Conservation (phyloP, 164 flowering plant species). For the Annona squamosa region DNA sequence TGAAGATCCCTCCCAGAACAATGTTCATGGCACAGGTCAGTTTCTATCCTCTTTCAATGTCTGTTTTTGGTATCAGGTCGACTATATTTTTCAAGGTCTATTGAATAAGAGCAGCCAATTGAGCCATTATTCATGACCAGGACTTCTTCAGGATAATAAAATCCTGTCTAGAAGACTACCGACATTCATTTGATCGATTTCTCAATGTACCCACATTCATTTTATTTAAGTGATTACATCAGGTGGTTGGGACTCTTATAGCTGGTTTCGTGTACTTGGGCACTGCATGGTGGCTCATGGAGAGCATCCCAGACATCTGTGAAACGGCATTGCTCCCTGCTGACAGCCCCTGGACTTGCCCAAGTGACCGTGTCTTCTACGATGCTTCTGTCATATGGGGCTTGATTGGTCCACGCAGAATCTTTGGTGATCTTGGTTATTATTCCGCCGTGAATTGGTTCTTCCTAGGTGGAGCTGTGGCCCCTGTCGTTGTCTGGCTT, state of each 20-base stretch:
- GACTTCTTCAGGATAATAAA: not conserved
- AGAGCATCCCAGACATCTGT: slow-evolving; percentile 55
- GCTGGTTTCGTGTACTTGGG: slow-evolving; percentile 52
- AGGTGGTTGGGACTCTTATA: slow-evolving; percentile 73
- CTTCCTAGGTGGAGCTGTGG: slow-evolving; percentile 71
- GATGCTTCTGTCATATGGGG: slow-evolving; percentile 96
- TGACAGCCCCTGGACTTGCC: slow-evolving; percentile 79
- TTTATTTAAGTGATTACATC: slow-evolving; percentile 1
- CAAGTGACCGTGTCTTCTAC: slow-evolving; percentile 59
- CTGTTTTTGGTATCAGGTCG: not conserved
- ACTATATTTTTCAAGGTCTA: too few relatives aligned
- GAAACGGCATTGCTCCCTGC: slow-evolving; percentile 29
- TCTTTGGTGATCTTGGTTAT: slow-evolving; percentile 61
- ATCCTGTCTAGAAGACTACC: not conserved
- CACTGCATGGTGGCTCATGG: slow-evolving; percentile 92
- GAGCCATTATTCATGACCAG: too few relatives aligned
- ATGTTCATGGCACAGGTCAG: slow-evolving; percentile 94
- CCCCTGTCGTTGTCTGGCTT: slow-evolving; percentile 60
- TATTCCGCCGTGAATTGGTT: slow-evolving; percentile 71
- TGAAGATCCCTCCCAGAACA: slow-evolving; percentile 90
- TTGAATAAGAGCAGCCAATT: too few relatives aligned
- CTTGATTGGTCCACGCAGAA: slow-evolving; percentile 71
- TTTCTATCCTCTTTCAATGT: not conserved
- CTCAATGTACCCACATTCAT: too few relatives aligned
- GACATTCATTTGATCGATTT: too few relatives aligned